These are phyloP conservation scores for Dendrocalamus sinicus DNA, from an alignment of 176 grass and related monocot species.

Conservation along the genomic window DNA sequence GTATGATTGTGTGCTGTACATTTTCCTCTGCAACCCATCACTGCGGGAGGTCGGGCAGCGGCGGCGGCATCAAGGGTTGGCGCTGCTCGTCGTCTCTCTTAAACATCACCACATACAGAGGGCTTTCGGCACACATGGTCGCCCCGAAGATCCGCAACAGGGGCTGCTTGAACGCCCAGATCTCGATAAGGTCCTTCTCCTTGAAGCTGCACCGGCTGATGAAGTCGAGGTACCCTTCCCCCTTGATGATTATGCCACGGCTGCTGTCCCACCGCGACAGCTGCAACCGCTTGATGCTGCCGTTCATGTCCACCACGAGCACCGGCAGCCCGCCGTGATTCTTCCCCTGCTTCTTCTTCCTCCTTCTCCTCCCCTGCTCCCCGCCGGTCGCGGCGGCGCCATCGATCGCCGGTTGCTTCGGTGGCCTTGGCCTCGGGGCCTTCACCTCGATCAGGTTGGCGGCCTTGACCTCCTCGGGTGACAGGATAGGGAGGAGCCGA, in stretches of 20 bases:
- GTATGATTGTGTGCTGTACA: too few relatives aligned
- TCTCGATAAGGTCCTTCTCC: neutral
- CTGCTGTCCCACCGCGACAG: constrained; percentile 35
- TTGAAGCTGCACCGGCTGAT: neutral
- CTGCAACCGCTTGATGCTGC: neutral
- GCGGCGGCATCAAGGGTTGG: neutral
- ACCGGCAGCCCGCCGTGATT: constrained; percentile 35
- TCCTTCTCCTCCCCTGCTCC: neutral
- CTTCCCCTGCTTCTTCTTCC: neutral
- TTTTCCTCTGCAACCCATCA: too few relatives aligned
- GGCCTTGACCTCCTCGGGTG: neutral
- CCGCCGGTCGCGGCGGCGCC: neutral
- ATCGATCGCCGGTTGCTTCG: neutral
- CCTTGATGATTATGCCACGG: constrained; percentile 26
- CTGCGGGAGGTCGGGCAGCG: neutral
- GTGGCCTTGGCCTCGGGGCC: neutral
- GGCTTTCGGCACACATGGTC: constrained; percentile 19
- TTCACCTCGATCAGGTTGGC: neutral
- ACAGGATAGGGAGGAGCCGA: constrained; percentile 5
- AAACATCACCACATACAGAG: neutral
- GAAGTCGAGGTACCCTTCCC: constrained; percentile 16
- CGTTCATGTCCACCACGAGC: neutral
- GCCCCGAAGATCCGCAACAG: neutral
- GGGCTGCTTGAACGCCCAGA: constrained; percentile 33
- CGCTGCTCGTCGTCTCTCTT: neutral